Conservation (phyloP, 306 rosid genomes). For the Carpinus fangiana region DNA sequence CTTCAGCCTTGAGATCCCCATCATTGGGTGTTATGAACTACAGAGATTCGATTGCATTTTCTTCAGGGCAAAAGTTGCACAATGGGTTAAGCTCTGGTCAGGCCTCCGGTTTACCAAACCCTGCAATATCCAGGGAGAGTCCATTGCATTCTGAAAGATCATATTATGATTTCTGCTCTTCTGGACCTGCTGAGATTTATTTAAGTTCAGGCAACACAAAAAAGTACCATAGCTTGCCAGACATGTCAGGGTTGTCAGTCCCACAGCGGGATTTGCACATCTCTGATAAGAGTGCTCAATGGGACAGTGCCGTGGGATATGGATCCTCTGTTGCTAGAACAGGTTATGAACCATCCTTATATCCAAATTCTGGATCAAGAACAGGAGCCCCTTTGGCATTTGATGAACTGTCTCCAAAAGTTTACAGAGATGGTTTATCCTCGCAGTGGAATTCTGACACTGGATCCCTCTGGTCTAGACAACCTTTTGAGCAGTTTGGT, state of each 20-base stretch:
- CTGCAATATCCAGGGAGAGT: constrained; percentile 49
- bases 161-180: constrained; percentile 42
- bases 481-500: constrained; percentile 93
- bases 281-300: constrained; percentile 51
- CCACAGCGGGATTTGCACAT: constrained; percentile 53
- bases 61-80: constrained; percentile 64
- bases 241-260: constrained; percentile 53
- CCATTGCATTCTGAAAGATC: constrained; percentile 60
- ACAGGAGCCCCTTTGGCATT: constrained; percentile 64
- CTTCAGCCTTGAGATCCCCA: constrained; percentile 44
- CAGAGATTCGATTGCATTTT: constrained; percentile 58
- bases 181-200: constrained; percentile 54
- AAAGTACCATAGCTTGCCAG: constrained; percentile 88
- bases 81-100: constrained; percentile 59
- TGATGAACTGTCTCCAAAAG: constrained; percentile 70
- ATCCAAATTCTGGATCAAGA: constrained; percentile 52
- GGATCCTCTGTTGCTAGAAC: constrained; percentile 48
- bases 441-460: constrained; percentile 60
- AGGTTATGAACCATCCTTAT: constrained; percentile 38
- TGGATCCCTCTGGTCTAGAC: constrained; percentile 86
- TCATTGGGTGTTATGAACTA: constrained; percentile 52
- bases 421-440: constrained; percentile 47
- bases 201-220: constrained; percentile 58
- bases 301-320: constrained; percentile 57
- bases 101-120: constrained; percentile 57